Evolutionary conservation across 495 filamentous ascomycete species (phyloP).

Genomic region (Amorphotheca resinae): DNA sequence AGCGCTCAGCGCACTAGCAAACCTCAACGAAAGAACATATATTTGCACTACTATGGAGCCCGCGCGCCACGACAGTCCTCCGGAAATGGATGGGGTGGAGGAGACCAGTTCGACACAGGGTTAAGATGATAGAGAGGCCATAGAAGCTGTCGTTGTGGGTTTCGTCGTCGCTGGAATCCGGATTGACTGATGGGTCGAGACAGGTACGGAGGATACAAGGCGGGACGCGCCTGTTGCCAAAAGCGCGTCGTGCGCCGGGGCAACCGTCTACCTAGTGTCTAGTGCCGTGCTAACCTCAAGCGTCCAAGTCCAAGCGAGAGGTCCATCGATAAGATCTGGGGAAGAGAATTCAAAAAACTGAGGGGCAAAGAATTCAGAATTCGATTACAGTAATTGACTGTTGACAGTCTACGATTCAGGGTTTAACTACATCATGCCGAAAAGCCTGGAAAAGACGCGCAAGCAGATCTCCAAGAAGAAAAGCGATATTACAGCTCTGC

Average conservation of each 20-base stretch:
- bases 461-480: slow-evolving; percentile 75
- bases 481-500: slow-evolving; percentile 51
- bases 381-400: too few species aligned
- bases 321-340: background rate
- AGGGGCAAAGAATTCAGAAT: too few species aligned
- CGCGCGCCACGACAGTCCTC: slow-evolving; percentile 1
- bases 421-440: slow-evolving; percentile 51
- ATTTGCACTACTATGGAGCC: slow-evolving; percentile 13
- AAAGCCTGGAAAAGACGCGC: slow-evolving; percentile 61
- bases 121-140: background rate
- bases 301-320: background rate
- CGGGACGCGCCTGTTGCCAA: background rate
- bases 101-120: background rate
- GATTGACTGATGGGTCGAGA: too few species aligned
- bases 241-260: background rate
- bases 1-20: slow-evolving; percentile 12
- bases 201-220: too few species aligned
- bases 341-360: background rate
- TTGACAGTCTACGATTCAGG: too few species aligned
- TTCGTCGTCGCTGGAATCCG: too few species aligned
- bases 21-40: slow-evolving; percentile 12
- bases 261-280: too few species aligned
- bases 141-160: background rate
- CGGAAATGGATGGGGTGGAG: slow-evolving; percentile 1
- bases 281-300: too few species aligned